Percentiles rank a stretch among this genome's conserved stretches.
Evolutionary conservation across 2,329 filamentous ascomycete genomes (phyloP).

Genomic region (Colletotrichum kahawae): DNA sequence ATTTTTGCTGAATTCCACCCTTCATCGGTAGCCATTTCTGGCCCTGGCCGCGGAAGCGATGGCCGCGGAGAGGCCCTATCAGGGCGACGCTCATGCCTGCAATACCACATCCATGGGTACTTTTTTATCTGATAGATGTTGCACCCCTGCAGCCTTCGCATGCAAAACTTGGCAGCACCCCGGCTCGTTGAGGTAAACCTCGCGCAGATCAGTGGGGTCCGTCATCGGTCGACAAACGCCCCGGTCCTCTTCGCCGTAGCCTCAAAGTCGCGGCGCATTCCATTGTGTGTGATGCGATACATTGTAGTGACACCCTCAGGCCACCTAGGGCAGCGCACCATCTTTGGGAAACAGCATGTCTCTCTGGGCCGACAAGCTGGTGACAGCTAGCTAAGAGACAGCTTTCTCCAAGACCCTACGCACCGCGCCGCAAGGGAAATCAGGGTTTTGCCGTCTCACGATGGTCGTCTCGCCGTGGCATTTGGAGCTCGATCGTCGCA

Average conservation of each 20-base stretch:
- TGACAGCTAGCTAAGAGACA: not conserved
- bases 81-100: not conserved
- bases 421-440: conserved; percentile 10
- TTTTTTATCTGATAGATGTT: not conserved
- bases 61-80: not conserved
- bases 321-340: not conserved
- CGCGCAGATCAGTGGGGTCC: conserved; percentile 17
- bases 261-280: not conserved
- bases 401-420: conserved; percentile 9
- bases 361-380: not conserved
- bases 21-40: not conserved
- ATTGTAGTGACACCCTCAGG: not conserved
- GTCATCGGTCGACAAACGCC: conserved; percentile 9
- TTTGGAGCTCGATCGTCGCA: not conserved
- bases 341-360: not conserved
- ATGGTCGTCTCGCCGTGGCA: not conserved
- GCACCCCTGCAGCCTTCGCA: conserved; percentile 5
- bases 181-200: not conserved
- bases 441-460: conserved; percentile 8
- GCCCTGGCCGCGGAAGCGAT: not conserved
- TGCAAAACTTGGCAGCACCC: conserved; percentile 21
- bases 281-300: not conserved
- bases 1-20: not conserved
- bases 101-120: not conserved
- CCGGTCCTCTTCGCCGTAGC: not conserved